Base-by-base conservation (phyloP, 179 eudicot species). In the Spergularia azorica region DNA sequence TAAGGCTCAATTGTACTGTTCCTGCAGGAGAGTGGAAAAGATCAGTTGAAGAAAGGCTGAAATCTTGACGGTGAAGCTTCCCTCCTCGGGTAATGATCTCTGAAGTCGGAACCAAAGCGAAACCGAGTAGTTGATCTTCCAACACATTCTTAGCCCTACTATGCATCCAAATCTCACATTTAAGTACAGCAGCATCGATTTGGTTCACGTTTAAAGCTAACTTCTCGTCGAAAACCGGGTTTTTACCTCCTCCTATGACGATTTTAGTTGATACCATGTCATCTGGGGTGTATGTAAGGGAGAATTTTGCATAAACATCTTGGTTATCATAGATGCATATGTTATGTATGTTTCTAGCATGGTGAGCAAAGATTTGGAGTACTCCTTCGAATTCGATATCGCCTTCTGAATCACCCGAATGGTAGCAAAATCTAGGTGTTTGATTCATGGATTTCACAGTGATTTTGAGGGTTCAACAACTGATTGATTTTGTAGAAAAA, bases 21-120 rank as follows among this genome's bases (percentile, higher is more conserved):
- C 97, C 95, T 69, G 97, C 97, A 57, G 97, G 97, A 9, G 90
- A 92, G 70, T 90, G 97, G 32, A 92, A 89, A 56, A 92, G 79
- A 81, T 92, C 97, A 63, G 95, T 92, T 0, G 97, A 92, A 38
- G 97, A 87, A 17, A 92, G 91, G 54, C 84, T 82, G 55, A 82
- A 92, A 46, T 88, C 90, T 57, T 80, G 86, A 13, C 87, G 74
- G 8, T 79, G n/a, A 10, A 85, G 79, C 16, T 85, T 82, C n/a
- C 85, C 77, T 38, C 82, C 90, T 71, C 86, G 85, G 11, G 64
- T 84, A 59, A 62, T 38, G 32, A 88, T 73, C 13, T 76, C 76
- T 20, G 90, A 85, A 70, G 89, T 76, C 2, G 95, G 97, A 75
- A 92, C 90, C 46, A 92, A 79, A 73, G 90, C 84, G 67, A 92